Base-by-base conservation (phyloP, 2,329 filamentous ascomycete genomes). In the Diaporthe sp. region DNA sequence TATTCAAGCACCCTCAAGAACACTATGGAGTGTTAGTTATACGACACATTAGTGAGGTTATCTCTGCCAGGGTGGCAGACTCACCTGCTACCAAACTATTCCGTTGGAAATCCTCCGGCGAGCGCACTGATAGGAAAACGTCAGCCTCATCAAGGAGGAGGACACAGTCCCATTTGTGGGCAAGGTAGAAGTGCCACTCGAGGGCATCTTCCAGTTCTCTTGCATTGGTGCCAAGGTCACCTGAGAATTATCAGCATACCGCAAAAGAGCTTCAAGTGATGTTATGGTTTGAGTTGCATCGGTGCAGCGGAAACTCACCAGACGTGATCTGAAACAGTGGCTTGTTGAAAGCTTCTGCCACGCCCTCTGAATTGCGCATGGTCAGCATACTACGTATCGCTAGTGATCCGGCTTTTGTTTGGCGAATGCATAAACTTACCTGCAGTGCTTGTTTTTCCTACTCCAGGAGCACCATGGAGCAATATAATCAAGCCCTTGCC, bases 61-160 rank as follows among this genome's bases (percentile, higher is more conserved):
- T 3, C 89, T 88, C 69, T 86, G 81, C 28, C 28, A 4, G 28
- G 3, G 4, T 31, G 4, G 3, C 31, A 5, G 31, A 31, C 31
- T 31, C 10, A 72, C 73, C 73, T 72, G 67, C 73, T 0, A 74
- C 67, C 5, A 72, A 8, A 22, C 73, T 69, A 9, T 74, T 74
- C 22, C 73, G 15, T 1, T 39, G 53, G 13, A 72, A 74, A 15
- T 74, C 67, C 10, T 74, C 73, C 0, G 58, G 58, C 3, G 58
- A 61, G 37, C 58, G 58, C 9, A 61, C 53, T 9, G 53, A 58
- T 22, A 72, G n/a, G 37, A 72, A 92, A 28, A 91, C 89, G 72
- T 92, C 90, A 2, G 89, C 89, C 80, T 92, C 90, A 79, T 92
- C 90, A 6, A 92, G 84, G 2, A 91, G 84, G 8, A 91, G 84